Base-by-base conservation (phyloP, 164 flowering plant species). In the Stephania japonica region DNA sequence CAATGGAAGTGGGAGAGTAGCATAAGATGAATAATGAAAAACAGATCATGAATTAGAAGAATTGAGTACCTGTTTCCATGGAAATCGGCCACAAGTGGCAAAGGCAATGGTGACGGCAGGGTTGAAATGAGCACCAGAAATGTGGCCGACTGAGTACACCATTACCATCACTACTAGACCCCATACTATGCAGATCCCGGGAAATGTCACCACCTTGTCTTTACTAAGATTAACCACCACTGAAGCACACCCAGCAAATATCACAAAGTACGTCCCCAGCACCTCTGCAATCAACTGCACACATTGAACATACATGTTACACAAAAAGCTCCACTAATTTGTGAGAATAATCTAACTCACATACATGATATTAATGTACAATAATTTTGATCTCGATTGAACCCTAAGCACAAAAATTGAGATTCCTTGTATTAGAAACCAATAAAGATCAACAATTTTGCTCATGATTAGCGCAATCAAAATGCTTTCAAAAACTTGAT, bases 21-120 rank as follows among this genome's bases (percentile, higher is more conserved):
- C 4, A 32, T 32, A 32, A 4, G 38, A 32, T 32, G 38, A 32
- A 1, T 32, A 32, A 32, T 32, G 38, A 32, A 32, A 27, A 27
- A 27, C 32, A 27, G 38, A 32, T 32, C 38, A 32, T 2, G 38
- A 32, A 4, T 32, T 32, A 0, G 38, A 32, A 32, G 38, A 32
- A 32, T 32, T 32, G 42, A 41, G 27, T 25, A 88, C 91, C 87
- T 85, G 87, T 67, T 80, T 84, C 85, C 81, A 85, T n/a, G 92
- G 87, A 65, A 87, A 87, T 59, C 85, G 72, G 13, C 78, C 75
- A 77, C 82, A 81, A 43, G 84, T 67, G 8, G 91, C 90, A 16
- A 84, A 84, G 67, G 91, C 87, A 63, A 88, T 78, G 76, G 91
- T 85, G 68, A 88, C 91, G 1, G 91, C 88, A 1, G 91, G 91